Percentiles rank a stretch among this genome's conserved stretches.
phyloP scores from a whole-genome alignment of 495 filamentous ascomycete species.

The Daldinia caldariorum region DNA sequence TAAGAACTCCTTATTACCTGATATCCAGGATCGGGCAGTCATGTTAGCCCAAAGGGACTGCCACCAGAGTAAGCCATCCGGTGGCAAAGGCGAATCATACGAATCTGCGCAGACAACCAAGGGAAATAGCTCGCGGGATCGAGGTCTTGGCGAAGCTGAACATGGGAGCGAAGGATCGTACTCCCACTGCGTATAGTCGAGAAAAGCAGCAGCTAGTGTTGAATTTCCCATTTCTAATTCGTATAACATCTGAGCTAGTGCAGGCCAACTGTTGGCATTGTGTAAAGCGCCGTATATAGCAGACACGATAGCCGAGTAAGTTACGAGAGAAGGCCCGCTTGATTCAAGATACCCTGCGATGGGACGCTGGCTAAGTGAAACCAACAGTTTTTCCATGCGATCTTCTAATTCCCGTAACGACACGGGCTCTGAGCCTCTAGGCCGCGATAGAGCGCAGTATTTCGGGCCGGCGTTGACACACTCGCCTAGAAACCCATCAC shows the following conservation, averaged over 20 bases:
- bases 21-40: conserved; percentile 55
- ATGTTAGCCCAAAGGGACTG: conserved; percentile 55
- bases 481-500: conserved; percentile 59
- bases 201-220: conserved; percentile 48
- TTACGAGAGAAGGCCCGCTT: conserved; percentile 54
- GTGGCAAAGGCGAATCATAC: conserved; percentile 53
- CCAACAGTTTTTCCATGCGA: conserved; percentile 51
- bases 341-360: conserved; percentile 47
- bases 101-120: conserved; percentile 58
- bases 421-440: conserved; percentile 45
- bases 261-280: conserved; percentile 54
- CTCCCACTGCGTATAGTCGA: conserved; percentile 52
- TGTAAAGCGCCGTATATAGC: conserved; percentile 55
- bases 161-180: conserved; percentile 51
- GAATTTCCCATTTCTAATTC: conserved; percentile 58
- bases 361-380: conserved; percentile 50
- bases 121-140: conserved; percentile 49
- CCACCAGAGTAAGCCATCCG: conserved; percentile 56
- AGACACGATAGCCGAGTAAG: conserved; percentile 53
- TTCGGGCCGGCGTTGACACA: conserved; percentile 57
- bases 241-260: conserved; percentile 50
- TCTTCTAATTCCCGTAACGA: conserved; percentile 47
- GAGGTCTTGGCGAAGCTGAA: conserved; percentile 39
- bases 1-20: conserved; percentile 57
- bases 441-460: conserved; percentile 53